phyloP scores from a whole-genome alignment of 2,329 filamentous ascomycete species.

The Colletotrichum sp. region DNA sequence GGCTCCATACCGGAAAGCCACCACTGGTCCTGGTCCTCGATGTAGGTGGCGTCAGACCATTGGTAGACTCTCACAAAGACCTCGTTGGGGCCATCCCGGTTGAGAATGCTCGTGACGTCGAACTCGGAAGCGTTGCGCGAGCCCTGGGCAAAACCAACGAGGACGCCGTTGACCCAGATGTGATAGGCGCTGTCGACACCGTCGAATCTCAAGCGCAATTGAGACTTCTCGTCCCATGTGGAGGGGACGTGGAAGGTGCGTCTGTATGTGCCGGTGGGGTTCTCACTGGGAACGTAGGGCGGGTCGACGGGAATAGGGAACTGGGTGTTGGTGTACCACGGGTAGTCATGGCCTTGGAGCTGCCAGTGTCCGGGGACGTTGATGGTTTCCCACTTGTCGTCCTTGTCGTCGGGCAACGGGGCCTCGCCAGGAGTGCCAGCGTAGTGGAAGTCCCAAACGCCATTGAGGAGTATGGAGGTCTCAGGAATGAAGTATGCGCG shows the following conservation, averaged over 20 bases:
- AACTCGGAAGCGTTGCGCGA: slow-evolving; percentile 73
- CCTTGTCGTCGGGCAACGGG: slow-evolving; percentile 37
- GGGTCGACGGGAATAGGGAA: slow-evolving; percentile 71
- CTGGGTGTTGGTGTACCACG: slow-evolving; percentile 72
- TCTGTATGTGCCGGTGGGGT: slow-evolving; percentile 69
- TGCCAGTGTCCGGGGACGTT: slow-evolving; percentile 74
- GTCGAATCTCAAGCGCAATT: slow-evolving; percentile 70
- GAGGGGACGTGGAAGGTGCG: slow-evolving; percentile 58
- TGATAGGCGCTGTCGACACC: slow-evolving; percentile 76
- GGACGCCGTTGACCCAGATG: slow-evolving; percentile 68
- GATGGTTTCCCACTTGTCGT: slow-evolving; percentile 52
- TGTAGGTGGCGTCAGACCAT: slow-evolving; percentile 72
- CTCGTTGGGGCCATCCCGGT: slow-evolving; percentile 49
- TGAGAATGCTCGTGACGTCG: slow-evolving; percentile 61
- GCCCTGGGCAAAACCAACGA: slow-evolving; percentile 73
- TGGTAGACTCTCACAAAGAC: slow-evolving; percentile 72
- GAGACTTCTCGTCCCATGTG: slow-evolving; percentile 45
- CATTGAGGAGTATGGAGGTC: slow-evolving; percentile 56
- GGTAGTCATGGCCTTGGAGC: slow-evolving; percentile 68
- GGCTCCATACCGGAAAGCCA: slow-evolving; percentile 60
- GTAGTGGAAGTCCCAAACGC: slow-evolving; percentile 62
- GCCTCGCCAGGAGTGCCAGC: slow-evolving; percentile 49
- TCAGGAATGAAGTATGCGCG: slow-evolving; percentile 59
- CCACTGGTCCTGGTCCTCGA: slow-evolving; percentile 76
- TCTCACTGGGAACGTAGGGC: slow-evolving; percentile 65